phyloP scores from a whole-genome alignment of 805 yeast species.

The Pichia pseudocactophila region DNA sequence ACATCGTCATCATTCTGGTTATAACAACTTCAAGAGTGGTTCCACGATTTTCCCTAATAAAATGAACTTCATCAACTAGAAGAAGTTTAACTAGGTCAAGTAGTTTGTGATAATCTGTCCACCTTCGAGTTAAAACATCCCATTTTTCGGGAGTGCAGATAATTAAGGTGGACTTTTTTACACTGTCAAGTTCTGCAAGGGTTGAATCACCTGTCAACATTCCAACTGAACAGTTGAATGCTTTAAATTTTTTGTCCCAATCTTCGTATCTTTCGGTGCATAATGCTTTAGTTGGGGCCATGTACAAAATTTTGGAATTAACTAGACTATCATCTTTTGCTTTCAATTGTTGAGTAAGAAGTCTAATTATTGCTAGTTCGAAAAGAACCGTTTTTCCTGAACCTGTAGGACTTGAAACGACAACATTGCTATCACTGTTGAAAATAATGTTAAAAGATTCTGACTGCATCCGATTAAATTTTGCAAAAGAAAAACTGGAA shows the following conservation, averaged over 20 bases:
- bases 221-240: conserved; percentile 80
- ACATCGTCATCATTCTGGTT: conserved; percentile 88
- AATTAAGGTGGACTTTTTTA: conserved; percentile 75
- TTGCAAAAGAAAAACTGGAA: conserved; percentile 21
- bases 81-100: conserved; percentile 73
- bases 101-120: conserved; percentile 76
- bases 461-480: conserved; percentile 77
- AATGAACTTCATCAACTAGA: conserved; percentile 92
- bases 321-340: conserved; percentile 55
- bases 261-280: conserved; percentile 96
- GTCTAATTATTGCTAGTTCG: conserved; percentile 51
- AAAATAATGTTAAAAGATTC: conserved; percentile 85
- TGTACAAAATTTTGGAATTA: conserved; percentile 82
- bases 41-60: conserved; percentile 94
- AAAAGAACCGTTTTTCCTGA: conserved; percentile 97
- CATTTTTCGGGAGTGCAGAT: conserved; percentile 88
- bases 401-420: conserved; percentile 95
- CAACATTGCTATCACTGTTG: conserved; percentile 83
- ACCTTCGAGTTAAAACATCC: conserved; percentile 95
- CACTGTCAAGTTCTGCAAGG: conserved; percentile 65
- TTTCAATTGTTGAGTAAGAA: conserved; percentile 30
- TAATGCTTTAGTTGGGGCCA: conserved; percentile 85
- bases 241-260: conserved; percentile 60
- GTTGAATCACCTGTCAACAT: conserved; percentile 96
- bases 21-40: conserved; percentile 92